Percentiles rank a stretch among this genome's conserved stretches.
These are phyloP conservation scores for Hymenoscyphus linearis DNA, from an alignment of 2,329 filamentous ascomycete species.

Conservation along the genomic window DNA sequence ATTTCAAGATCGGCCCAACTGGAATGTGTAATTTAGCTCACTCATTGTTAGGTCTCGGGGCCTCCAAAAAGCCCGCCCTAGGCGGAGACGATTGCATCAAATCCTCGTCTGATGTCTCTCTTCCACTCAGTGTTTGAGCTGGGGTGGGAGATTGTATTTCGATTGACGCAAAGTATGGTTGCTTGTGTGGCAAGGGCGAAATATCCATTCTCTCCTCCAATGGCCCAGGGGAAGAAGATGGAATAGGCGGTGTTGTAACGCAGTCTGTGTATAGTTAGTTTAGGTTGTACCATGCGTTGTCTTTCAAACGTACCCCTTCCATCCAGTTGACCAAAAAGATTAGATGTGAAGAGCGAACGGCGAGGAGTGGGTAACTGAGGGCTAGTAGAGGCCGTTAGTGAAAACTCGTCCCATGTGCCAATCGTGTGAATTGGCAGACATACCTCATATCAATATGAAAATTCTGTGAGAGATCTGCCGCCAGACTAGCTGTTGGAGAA, in stretches of 20 bases:
- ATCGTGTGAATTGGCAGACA: constrained; percentile 30
- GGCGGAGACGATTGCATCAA: constrained; percentile 54
- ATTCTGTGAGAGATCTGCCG: constrained; percentile 93
- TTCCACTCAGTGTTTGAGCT: constrained; percentile 33
- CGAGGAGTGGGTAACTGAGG: constrained; percentile 79
- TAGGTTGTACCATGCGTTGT: constrained; percentile 31
- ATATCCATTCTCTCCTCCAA: constrained; percentile 82
- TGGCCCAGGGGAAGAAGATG: constrained; percentile 74
- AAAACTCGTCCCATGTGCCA: constrained; percentile 4
- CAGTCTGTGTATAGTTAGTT: constrained; percentile 49
- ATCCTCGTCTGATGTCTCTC: constrained; percentile 29
- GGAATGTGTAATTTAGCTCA: constrained; percentile 37
- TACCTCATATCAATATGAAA: constrained; percentile 95
- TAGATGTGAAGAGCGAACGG: constrained; percentile 75
- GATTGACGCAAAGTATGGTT: constrained; percentile 58
- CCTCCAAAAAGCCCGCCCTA: constrained; percentile 44
- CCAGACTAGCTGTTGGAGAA: constrained; percentile 85
- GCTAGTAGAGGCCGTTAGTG: constrained; percentile 48
- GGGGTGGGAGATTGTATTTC: constrained; percentile 70
- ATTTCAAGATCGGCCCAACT: not conserved
- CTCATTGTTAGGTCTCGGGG: constrained; percentile 46
- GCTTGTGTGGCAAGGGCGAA: constrained; percentile 87
- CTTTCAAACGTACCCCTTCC: constrained; percentile 42
- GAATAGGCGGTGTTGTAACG: constrained; percentile 78
- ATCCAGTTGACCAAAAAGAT: constrained; percentile 47